Evolutionary conservation across 1,139 yeast genomes (phyloP), one percentile per base, ranked within the genome.

Genomic region (Barnettozyma hawaiiensis): DNA sequence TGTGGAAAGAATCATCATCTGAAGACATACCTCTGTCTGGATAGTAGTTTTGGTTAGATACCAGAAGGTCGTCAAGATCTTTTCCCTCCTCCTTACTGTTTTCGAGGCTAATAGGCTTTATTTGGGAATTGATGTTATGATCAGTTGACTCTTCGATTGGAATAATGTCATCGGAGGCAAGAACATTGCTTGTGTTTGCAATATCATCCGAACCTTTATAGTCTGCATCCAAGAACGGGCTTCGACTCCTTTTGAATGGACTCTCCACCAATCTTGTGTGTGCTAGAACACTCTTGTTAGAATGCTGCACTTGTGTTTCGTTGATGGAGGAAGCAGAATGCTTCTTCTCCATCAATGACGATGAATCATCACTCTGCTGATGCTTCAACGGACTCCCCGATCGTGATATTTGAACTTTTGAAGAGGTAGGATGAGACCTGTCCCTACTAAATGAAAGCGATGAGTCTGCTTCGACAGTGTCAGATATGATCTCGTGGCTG

Each of bases 141-240:
- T 52, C 58, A 2, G 60, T 54, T 10, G 59, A 54, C 26, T 56
- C 60, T 40, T 52, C 60, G 14, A 56, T 46, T 12, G 60, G 60
- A 10, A 27, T 47, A 10, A 27, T 47, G 32, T 55, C 60, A 39
- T 52, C 47, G 4, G 49, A 38, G 0, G 43, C 51, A 20, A 50
- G 39, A 2, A 48, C 15, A 16, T 21, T 15, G 5, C 4, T 26
- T 21, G 27, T 19, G 5, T 15, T 31, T 5, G 31, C 41, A 11
- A 52, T 44, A 14, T 41, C 40, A 28, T 52, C 57, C 5, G 41
- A 21, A 1, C 55, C 57, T 27, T 42, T 40, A 26, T 50, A 50
- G 5, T 26, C 29, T 3, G 42, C 42, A 42, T 55, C 59, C 12
- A 55, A 37, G 37, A 55, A 55, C 4, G 59, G 59, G 21, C 57